Evolutionary conservation across 805 yeast species (phyloP).

Genomic region (Yueomyces sinensis): DNA sequence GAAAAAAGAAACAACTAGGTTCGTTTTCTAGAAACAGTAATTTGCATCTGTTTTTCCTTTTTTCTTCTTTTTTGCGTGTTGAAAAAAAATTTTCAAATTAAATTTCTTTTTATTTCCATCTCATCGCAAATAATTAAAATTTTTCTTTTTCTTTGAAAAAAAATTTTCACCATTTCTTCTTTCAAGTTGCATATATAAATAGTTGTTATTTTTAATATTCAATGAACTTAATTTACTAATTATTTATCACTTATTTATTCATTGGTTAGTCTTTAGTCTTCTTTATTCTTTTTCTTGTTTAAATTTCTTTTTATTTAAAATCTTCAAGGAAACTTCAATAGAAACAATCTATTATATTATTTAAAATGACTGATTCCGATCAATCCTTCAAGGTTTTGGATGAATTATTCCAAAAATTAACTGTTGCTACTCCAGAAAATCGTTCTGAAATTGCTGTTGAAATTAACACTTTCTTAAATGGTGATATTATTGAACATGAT

Average conservation of each 20-base stretch:
- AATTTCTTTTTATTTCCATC: no score
- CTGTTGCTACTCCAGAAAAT: constrained; percentile 77
- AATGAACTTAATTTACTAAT: neutral
- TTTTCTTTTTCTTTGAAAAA: no score
- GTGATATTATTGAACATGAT: constrained; percentile 96
- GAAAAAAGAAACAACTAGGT: no score
- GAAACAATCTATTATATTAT: constrained; percentile 3
- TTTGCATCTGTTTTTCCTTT: no score
- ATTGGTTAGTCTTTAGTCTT: constrained; percentile 1
- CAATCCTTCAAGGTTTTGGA: constrained; percentile 61
- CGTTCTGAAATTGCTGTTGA: constrained; percentile 78
- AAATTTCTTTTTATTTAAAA: neutral
- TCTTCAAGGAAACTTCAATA: neutral
- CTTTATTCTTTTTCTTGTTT: constrained; percentile 1
- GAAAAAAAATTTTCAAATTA: no score
- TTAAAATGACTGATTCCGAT: constrained; percentile 32
- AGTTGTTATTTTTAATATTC: no score
- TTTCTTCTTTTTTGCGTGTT: no score
- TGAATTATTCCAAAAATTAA: constrained; percentile 84
- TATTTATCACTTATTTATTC: constrained; percentile 1
- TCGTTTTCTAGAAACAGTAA: no score
- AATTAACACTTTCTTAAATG: constrained; percentile 87
- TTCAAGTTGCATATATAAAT: no score
- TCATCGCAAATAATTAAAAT: no score
- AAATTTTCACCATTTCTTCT: no score